phyloP scores from a whole-genome alignment of 2,329 filamentous ascomycete species.

The Xylaria sp. region DNA sequence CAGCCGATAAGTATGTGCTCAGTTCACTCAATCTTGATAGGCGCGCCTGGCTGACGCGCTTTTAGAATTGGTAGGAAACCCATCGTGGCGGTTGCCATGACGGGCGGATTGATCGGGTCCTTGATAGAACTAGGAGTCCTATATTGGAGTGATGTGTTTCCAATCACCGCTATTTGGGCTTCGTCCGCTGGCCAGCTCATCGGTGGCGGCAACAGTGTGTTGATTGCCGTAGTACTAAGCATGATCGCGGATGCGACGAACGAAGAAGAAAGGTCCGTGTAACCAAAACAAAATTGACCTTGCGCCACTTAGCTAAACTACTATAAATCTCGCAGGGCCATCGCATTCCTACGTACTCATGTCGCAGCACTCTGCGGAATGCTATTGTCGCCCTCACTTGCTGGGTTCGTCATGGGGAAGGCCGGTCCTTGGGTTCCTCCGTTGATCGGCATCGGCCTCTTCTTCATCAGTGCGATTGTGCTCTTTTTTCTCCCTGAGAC shows the following conservation, averaged over 20 bases:
- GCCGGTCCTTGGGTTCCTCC: conserved; percentile 44
- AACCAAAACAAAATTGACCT: neutral
- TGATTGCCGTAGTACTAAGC: conserved; percentile 48
- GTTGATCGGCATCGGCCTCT: conserved; percentile 36
- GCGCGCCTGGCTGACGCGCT: neutral
- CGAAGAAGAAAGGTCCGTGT: conserved; percentile 32
- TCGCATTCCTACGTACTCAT: conserved; percentile 60
- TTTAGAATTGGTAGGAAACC: conserved; percentile 51
- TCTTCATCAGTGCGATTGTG: conserved; percentile 31
- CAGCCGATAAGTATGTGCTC: conserved; percentile 43
- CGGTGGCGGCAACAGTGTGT: conserved; percentile 51
- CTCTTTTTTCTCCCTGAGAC: conserved; percentile 47
- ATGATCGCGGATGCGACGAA: conserved; percentile 51
- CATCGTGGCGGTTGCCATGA: conserved; percentile 48
- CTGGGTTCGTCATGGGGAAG: conserved; percentile 45
- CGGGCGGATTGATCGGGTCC: conserved; percentile 44
- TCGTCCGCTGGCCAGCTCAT: conserved; percentile 47
- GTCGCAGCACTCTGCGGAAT: conserved; percentile 61
- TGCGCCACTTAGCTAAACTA: conserved; percentile 8
- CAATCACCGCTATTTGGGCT: conserved; percentile 51
- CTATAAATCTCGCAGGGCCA: conserved; percentile 44
- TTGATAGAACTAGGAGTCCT: conserved; percentile 47
- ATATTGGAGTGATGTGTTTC: conserved; percentile 48
- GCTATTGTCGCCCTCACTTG: conserved; percentile 43
- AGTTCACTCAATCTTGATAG: neutral